Evolutionary conservation across 1,284 basidiomycete species (phyloP), one percentile per base, ranked within the genome.

Genomic region (Ceraceosorus bombacis): DNA sequence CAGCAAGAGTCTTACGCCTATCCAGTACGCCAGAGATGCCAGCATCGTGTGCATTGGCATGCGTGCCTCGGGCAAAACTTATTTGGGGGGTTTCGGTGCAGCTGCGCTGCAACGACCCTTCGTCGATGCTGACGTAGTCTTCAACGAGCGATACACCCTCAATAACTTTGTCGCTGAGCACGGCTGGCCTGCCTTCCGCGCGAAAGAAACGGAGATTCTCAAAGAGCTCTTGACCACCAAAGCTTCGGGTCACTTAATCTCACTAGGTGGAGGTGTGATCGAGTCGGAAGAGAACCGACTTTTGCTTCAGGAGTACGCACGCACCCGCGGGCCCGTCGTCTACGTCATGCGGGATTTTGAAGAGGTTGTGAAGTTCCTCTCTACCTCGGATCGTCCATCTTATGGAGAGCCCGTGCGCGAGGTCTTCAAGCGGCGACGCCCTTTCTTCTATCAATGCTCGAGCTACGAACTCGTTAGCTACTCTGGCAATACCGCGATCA

Each of bases 11-110:
- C 59, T 67, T 27, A 65, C 71, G 4, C 71, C 73, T 12, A 49
- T 60, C 9, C 62, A 70, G 36, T 81, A 80, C 12, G 77, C 81
- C 49, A 66, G 82, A 2, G 78, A 82, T 36, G 84, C 87, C 0
- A 89, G 89, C 7, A 85, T 93, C 65, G 80, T 97, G 61, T 81
- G 96, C 67, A 88, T 94, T 59, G 93, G 94, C 48, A 97, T 99
- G 94, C 88, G 94, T 41, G 94, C 94, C 5, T 89, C 90, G 0
- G 94, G 95, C 58, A 98, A 98, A 82, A 90, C 89, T 1, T 88
- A 87, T 79, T 83, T 97, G 62, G 91, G 93, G 17, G 81, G 83
- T 57, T 81, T 90, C 43, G 90, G 89, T 6, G 87, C 90, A 1
- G 80, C 82, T 10, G 81, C 85, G 0, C 83, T 97, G 5, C 83